A percentile compares a stretch with the other conserved stretches of the same genome.
Evolutionary conservation across 352 stramenopile genomes (phyloP).

Genomic region (Phytophthora pistaciae): DNA sequence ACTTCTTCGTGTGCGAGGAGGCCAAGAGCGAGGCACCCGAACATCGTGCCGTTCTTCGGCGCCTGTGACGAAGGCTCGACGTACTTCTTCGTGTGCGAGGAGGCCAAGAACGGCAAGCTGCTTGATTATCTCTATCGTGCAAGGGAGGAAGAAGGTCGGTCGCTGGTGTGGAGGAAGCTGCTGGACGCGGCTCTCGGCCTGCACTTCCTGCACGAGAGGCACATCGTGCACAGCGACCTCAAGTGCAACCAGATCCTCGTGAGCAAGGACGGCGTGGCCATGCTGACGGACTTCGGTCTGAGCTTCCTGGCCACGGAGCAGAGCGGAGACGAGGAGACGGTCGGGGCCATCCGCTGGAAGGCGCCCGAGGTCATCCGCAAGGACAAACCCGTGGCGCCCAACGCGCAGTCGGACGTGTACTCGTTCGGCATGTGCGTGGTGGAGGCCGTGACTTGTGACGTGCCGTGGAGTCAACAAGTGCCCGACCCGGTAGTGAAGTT

Average conservation of each 20-base stretch:
- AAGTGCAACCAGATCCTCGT: slow-evolving; percentile 25
- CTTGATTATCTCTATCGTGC: no score
- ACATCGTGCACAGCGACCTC: slow-evolving; percentile 18
- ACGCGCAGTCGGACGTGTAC: not conserved
- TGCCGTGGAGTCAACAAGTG: slow-evolving; percentile 15
- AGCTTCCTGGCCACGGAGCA: slow-evolving; percentile 10
- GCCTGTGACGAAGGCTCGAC: no score
- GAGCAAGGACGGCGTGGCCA: slow-evolving; percentile 17
- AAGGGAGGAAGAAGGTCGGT: no score
- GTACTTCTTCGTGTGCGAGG: no score
- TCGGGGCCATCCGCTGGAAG: slow-evolving; percentile 18
- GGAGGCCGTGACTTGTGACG: slow-evolving; percentile 16
- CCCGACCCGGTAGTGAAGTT: slow-evolving; percentile 17
- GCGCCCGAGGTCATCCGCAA: slow-evolving; percentile 13
- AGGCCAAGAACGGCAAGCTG: no score
- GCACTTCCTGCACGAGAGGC: slow-evolving; percentile 16
- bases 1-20: no score
- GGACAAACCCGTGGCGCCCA: not conserved
- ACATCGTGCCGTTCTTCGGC: no score
- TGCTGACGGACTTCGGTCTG: slow-evolving; percentile 22
- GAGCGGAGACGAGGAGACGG: slow-evolving; percentile 11
- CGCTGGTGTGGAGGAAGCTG: slow-evolving; percentile 16
- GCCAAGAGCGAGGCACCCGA: no score
- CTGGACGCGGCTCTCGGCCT: slow-evolving; percentile 14
- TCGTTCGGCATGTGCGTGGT: not conserved